Conservation (phyloP, 2,329 filamentous ascomycete genomes). For the Parasarocladium wereldwijsianum region DNA sequence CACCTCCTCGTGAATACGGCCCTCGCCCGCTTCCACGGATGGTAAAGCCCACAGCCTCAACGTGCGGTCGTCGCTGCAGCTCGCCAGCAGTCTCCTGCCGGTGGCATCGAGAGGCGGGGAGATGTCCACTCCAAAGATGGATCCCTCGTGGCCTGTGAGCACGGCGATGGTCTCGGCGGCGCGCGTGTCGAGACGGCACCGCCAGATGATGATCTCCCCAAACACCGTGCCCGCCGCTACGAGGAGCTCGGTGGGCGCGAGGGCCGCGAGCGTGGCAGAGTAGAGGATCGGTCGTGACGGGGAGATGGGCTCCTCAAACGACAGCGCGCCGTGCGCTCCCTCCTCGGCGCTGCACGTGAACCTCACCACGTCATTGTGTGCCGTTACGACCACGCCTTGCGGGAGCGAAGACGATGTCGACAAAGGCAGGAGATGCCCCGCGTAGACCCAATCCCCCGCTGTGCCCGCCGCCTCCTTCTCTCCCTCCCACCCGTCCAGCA, state of each 20-base stretch:
- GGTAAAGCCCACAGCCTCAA: slow-evolving; percentile 79
- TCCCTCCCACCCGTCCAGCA: slow-evolving; percentile 11
- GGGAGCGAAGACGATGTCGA: slow-evolving; percentile 12
- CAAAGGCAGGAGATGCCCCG: slow-evolving; percentile 40
- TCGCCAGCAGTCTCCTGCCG: slow-evolving; percentile 56
- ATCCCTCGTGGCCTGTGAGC: slow-evolving; percentile 68
- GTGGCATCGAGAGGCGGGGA: slow-evolving; percentile 34
- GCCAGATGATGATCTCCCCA: slow-evolving; percentile 87
- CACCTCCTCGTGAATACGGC: slow-evolving; percentile 6
- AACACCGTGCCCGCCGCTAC: slow-evolving; percentile 87
- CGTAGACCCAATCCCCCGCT: slow-evolving; percentile 65
- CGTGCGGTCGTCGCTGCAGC: slow-evolving; percentile 89
- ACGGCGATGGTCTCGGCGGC: slow-evolving; percentile 32
- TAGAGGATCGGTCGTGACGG: slow-evolving; percentile 77
- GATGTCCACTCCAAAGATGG: slow-evolving; percentile 79
- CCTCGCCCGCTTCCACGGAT: slow-evolving; percentile 19
- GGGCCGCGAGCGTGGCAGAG: slow-evolving; percentile 59
- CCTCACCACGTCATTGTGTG: slow-evolving; percentile 68
- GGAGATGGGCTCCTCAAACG: slow-evolving; percentile 37
- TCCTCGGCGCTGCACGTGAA: slow-evolving; percentile 25
- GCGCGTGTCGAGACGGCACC: slow-evolving; percentile 31
- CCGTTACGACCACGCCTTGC: slow-evolving; percentile 53
- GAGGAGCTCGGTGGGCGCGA: slow-evolving; percentile 43
- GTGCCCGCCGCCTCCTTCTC: slow-evolving; percentile 19
- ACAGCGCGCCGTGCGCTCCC: slow-evolving; percentile 14